Base-by-base conservation (phyloP, 306 rosid species). In the Castanopsis chinensis region DNA sequence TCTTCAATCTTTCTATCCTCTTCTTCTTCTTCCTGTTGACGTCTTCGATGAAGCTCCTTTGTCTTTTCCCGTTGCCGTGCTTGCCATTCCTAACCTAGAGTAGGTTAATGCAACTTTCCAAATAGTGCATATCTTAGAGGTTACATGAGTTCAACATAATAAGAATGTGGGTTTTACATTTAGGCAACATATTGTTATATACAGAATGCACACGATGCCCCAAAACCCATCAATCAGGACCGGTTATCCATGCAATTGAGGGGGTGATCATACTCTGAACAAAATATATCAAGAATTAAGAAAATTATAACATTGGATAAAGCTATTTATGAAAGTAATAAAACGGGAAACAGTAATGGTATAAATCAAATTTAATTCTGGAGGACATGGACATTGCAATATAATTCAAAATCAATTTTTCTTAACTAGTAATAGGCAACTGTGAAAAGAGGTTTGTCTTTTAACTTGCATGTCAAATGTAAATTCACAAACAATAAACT, bases 41-140 rank as follows among this genome's bases (percentile, higher is more conserved):
- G 94, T 52, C 32, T 69, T 58, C 49, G 79, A 61, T 85, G 90
- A 78, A 91, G 79, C 88, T 90, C 92, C 85, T 89, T 90, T 8
- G 92, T 92, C 79, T 86, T 91, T 76, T 92, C 83, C 76, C 88
- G 92, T 75, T 89, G 97, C 8, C 8, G 85, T 45, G 96, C 90
- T 95, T 95, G 99, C 99, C 99, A 95, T 89, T 92, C 98, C 97
- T 94, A 80, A 80, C 20, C 32, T 41, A 77, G 52, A 80, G 25
- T 69, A 69, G 64, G 75, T 89, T 72, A 88, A 77, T 84, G 76
- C 85, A 63, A 72, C 73, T 83, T 76, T 68, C 78, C 79, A 82
- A 83, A 80, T 78, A 74, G 73, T 74, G 43, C 53, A 43, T 19
- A 67, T 67, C 37, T 8, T 25, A 35, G 51, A 35, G 9, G 10